These are phyloP conservation scores for Hyaloscypha hepaticicola DNA, from an alignment of 495 filamentous ascomycete genomes.

Conservation along the genomic window DNA sequence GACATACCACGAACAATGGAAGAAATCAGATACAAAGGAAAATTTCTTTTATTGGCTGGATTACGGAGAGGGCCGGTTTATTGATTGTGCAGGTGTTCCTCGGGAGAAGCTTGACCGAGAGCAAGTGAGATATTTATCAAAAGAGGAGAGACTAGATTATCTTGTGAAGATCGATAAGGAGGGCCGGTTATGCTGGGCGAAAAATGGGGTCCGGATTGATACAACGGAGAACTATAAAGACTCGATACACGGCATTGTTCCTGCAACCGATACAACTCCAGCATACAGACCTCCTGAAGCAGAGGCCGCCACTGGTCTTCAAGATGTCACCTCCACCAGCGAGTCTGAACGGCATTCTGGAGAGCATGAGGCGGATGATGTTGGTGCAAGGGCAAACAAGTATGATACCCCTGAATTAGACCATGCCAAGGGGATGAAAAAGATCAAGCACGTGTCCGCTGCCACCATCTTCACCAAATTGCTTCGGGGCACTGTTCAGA, in stretches of 20 bases:
- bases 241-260: slow-evolving; percentile 74
- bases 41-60: slow-evolving; percentile 99
- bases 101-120: slow-evolving; percentile 67
- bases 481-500: slow-evolving; percentile 66
- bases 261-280: slow-evolving; percentile 57
- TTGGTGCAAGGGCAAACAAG: slow-evolving; percentile 42
- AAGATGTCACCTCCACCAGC: slow-evolving; percentile 10
- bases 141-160: slow-evolving; percentile 71
- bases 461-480: slow-evolving; percentile 69
- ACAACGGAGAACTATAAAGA: slow-evolving; percentile 77
- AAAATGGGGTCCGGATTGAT: slow-evolving; percentile 73
- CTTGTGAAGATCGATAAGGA: slow-evolving; percentile 66
- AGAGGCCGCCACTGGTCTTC: slow-evolving; percentile 19
- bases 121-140: slow-evolving; percentile 69
- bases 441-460: slow-evolving; percentile 65
- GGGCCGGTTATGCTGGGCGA: slow-evolving; percentile 73
- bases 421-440: slow-evolving; percentile 57
- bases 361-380: slow-evolving; percentile 11
- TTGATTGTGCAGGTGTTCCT: slow-evolving; percentile 59
- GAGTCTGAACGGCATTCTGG: background rate
- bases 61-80: slow-evolving; percentile 63
- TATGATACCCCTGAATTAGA: slow-evolving; percentile 56
- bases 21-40: slow-evolving; percentile 68
- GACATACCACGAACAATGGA: slow-evolving; percentile 85
- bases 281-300: slow-evolving; percentile 35